Evolutionary conservation across 2,329 filamentous ascomycete genomes (phyloP).

Genomic region (Talaromyces marneffei): DNA sequence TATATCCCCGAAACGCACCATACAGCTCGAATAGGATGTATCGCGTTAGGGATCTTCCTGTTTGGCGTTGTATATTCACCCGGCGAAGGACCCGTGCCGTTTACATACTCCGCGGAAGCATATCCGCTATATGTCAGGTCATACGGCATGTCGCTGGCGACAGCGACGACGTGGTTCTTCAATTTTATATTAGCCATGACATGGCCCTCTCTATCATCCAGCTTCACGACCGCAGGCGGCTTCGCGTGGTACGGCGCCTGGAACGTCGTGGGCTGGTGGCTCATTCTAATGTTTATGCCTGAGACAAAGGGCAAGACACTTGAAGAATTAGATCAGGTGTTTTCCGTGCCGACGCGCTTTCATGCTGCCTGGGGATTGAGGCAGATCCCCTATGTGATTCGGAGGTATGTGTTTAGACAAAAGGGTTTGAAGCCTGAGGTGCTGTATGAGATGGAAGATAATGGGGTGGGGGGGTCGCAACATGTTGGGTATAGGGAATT

Average conservation of each 20-base stretch:
- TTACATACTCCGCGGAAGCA: slow-evolving; percentile 62
- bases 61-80: slow-evolving; percentile 46
- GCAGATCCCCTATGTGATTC: slow-evolving; percentile 33
- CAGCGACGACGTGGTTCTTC: slow-evolving; percentile 59
- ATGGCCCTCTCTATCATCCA: slow-evolving; percentile 46
- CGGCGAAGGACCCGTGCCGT: slow-evolving; percentile 60
- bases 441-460: slow-evolving; percentile 32
- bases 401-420: slow-evolving; percentile 29
- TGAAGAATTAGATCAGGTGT: slow-evolving; percentile 49
- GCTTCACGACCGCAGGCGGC: slow-evolving; percentile 47
- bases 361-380: slow-evolving; percentile 37
- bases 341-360: slow-evolving; percentile 45
- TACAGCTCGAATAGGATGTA: slow-evolving; percentile 35
- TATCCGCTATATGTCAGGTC: slow-evolving; percentile 60
- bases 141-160: slow-evolving; percentile 57
- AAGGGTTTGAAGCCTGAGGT: slow-evolving; percentile 36
- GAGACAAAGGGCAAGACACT: slow-evolving; percentile 40
- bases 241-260: slow-evolving; percentile 48
- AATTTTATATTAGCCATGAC: slow-evolving; percentile 50
- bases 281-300: slow-evolving; percentile 38
- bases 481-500: slow-evolving; percentile 6
- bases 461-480: neutral
- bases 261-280: slow-evolving; percentile 43
- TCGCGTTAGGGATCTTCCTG: slow-evolving; percentile 41
- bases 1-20: slow-evolving; percentile 41